A percentile compares a stretch with the other conserved stretches of the same genome.
Evolutionary conservation across 306 rosid species (phyloP).

Genomic region (Abrus precatorius): DNA sequence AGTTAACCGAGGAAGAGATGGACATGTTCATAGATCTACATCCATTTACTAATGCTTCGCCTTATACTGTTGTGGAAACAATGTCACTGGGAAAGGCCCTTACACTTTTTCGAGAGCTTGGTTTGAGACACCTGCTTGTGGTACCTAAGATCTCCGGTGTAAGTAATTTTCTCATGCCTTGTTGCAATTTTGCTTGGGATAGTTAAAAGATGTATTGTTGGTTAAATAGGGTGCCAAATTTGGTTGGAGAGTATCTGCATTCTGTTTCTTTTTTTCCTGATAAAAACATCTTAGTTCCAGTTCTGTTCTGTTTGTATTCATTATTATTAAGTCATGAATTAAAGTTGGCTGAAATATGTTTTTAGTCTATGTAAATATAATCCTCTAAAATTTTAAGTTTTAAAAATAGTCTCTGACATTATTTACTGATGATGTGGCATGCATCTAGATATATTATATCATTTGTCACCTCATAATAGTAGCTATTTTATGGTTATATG

Average conservation of each 20-base stretch:
- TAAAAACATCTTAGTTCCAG: not conserved
- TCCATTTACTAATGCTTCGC: constrained; percentile 90
- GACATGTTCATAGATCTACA: constrained; percentile 89
- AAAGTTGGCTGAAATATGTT: no score
- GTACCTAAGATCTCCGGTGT: constrained; percentile 82
- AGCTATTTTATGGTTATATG: no score
- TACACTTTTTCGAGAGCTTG: constrained; percentile 78
- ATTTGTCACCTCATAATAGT: no score
- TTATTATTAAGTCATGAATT: not conserved
- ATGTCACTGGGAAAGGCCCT: constrained; percentile 94
- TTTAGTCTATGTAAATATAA: no score
- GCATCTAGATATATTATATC: no score
- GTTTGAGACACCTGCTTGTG: constrained; percentile 92
- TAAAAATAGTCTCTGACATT: no score
- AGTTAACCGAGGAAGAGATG: constrained; percentile 77
- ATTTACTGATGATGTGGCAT: no score
- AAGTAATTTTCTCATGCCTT: constrained; percentile 58
- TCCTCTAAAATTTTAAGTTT: no score
- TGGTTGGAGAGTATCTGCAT: not conserved
- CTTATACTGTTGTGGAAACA: constrained; percentile 90
- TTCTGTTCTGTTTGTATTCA: not conserved
- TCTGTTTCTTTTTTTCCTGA: not conserved
- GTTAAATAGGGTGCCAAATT: constrained; percentile 16
- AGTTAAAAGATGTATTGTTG: constrained; percentile 9
- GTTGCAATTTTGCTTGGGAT: constrained; percentile 19